Percentiles rank a stretch among this genome's conserved stretches.
Evolutionary conservation across 176 grass and related monocot genomes (phyloP).

Genomic region (Aegilops sharonensis): DNA sequence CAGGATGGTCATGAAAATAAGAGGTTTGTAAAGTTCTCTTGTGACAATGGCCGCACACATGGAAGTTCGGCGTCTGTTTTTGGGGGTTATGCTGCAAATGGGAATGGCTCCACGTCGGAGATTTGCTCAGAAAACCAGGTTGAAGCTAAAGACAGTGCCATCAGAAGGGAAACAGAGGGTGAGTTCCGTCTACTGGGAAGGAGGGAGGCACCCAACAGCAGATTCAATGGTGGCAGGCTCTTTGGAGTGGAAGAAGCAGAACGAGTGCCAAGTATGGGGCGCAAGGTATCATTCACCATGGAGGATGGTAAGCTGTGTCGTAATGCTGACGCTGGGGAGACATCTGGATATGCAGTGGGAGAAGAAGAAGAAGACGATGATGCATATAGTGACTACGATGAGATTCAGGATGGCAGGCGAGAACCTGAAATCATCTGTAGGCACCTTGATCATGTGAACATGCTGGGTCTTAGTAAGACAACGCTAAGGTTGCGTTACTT

Average conservation of each 20-base stretch:
- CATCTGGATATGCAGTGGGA: constrained; percentile 68
- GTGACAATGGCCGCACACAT: constrained; percentile 35
- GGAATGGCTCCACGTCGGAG: constrained; percentile 61
- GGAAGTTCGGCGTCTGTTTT: constrained; percentile 52
- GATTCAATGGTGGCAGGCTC: constrained; percentile 67
- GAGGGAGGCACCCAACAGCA: constrained; percentile 62
- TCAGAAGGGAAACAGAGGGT: constrained; percentile 94
- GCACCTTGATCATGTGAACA: constrained; percentile 95
- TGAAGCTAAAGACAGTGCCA: constrained; percentile 77
- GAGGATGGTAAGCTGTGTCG: constrained; percentile 55
- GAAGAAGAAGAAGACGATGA: constrained; percentile 65
- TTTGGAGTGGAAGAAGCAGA: constrained; percentile 75
- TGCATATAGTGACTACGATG: constrained; percentile 63
- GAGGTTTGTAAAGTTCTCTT: constrained; percentile 58
- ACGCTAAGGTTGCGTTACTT: constrained; percentile 81
- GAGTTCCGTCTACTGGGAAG: constrained; percentile 92
- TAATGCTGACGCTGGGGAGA: constrained; percentile 76
- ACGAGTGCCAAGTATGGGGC: constrained; percentile 58
- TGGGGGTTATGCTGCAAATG: constrained; percentile 21
- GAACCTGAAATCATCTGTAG: constrained; percentile 86
- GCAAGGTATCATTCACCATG: constrained; percentile 78
- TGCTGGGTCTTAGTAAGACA: constrained; percentile 95
- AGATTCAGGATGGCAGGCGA: constrained; percentile 64
- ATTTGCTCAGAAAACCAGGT: constrained; percentile 47
- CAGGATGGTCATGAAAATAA: constrained; percentile 57